A percentile compares a stretch with the other conserved stretches of the same genome.
Evolutionary conservation across 73 alveolate species (phyloP).

Genomic region (Urostyla sp.): DNA sequence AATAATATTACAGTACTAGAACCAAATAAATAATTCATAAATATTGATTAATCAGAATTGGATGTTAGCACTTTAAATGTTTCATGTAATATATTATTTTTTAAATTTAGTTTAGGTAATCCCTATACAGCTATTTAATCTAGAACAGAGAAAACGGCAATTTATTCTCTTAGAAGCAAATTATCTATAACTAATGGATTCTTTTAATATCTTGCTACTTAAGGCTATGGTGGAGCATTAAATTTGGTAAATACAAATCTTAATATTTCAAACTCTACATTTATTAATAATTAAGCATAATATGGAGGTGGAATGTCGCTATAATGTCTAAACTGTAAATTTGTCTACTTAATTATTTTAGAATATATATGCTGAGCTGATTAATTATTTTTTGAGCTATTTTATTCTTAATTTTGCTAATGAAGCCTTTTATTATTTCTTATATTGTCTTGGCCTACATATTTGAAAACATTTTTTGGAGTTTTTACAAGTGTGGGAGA

Average conservation of each 20-base stretch:
- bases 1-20: too few species aligned
- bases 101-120: too few species aligned
- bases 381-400: too few species aligned
- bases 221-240: neutral
- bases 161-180: too few species aligned
- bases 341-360: neutral
- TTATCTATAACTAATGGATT: neutral
- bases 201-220: neutral
- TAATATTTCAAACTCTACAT: neutral
- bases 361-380: neutral
- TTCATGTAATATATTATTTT: neutral
- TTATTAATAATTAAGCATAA: neutral
- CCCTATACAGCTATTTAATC: too few species aligned
- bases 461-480: too few species aligned
- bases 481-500: too few species aligned
- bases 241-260: neutral
- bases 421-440: too few species aligned
- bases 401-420: too few species aligned
- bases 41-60: neutral
- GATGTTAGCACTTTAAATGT: neutral
- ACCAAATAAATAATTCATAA: neutral
- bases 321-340: slow-evolving; percentile 22
- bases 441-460: too few species aligned
- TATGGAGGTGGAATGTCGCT: slow-evolving; percentile 19
- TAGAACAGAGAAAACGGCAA: too few species aligned